A percentile compares a stretch with the other conserved stretches of the same genome.
phyloP scores from a whole-genome alignment of 208 protist species.

The Vickermania spadyakhi region DNA sequence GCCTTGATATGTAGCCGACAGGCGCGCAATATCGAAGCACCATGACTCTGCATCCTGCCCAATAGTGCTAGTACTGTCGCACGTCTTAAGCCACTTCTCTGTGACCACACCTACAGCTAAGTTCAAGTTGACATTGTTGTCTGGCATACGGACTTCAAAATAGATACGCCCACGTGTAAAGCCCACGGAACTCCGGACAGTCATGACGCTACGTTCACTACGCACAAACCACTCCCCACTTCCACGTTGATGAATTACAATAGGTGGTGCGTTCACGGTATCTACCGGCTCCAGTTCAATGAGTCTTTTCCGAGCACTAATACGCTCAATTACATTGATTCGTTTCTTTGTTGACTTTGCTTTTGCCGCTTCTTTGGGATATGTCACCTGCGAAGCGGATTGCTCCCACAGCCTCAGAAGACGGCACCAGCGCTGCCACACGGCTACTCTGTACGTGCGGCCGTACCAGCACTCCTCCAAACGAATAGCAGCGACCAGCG shows the following conservation, averaged over 20 bases:
- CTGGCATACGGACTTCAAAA: constrained; percentile 74
- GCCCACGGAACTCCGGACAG: constrained; percentile 55
- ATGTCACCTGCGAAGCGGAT: constrained; percentile 8
- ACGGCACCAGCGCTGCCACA: constrained; percentile 35
- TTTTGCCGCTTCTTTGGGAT: neutral
- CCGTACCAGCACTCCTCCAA: constrained; percentile 56
- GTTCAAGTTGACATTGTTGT: constrained; percentile 25
- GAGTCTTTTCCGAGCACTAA: neutral
- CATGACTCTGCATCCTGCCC: constrained; percentile 73
- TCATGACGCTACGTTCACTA: constrained; percentile 23
- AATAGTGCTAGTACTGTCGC: constrained; percentile 21
- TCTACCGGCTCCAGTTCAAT: neutral
- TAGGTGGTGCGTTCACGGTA: neutral
- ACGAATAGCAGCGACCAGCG: constrained; percentile 50
- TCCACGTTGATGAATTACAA: constrained; percentile 15
- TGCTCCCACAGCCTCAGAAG: constrained; percentile 33
- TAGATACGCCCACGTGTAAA: constrained; percentile 73
- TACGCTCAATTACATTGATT: neutral
- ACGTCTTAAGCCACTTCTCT: constrained; percentile 12
- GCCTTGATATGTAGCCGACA: constrained; percentile 54
- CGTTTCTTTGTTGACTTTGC: neutral
- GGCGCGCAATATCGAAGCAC: constrained; percentile 66
- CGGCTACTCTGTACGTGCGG: constrained; percentile 17
- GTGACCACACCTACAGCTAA: constrained; percentile 58
- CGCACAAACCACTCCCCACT: constrained; percentile 31